Conservation (phyloP, 495 filamentous ascomycete genomes). For the Pyronema omphalodes region DNA sequence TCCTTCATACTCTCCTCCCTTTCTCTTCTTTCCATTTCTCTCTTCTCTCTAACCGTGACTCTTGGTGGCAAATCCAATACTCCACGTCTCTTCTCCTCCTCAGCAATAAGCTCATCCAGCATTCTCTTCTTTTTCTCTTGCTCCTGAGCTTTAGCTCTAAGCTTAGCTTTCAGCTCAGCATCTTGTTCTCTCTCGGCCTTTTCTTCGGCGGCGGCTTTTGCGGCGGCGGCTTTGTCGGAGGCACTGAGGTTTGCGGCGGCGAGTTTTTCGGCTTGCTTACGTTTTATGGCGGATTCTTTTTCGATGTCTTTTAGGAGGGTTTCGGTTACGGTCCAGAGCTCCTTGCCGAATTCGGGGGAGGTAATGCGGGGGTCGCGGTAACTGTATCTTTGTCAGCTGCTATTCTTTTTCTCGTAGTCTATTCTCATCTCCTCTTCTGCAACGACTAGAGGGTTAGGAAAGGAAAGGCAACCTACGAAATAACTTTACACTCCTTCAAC, state of each 20-base stretch:
- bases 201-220: constrained; percentile 26
- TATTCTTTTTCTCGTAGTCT: neutral
- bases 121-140: constrained; percentile 9
- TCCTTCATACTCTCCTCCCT: neutral
- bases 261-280: constrained; percentile 50
- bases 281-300: constrained; percentile 52
- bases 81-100: constrained; percentile 6
- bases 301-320: constrained; percentile 65
- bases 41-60: neutral
- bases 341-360: constrained; percentile 59
- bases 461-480: constrained; percentile 34
- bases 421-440: neutral
- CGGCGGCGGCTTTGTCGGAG: constrained; percentile 17
- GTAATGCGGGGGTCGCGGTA: constrained; percentile 45
- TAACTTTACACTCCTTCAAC: constrained; percentile 73
- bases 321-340: constrained; percentile 77
- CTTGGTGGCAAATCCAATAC: constrained; percentile 1
- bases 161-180: constrained; percentile 7
- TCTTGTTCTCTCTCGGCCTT: constrained; percentile 5
- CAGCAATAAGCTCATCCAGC: constrained; percentile 13
- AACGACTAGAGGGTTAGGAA: no score
- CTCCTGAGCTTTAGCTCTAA: constrained; percentile 16
- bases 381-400: neutral
- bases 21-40: constrained; percentile 21
- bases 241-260: constrained; percentile 27